These are phyloP conservation scores for Parietichytrium sp. DNA, from an alignment of 108 stramenopile genomes.

Conservation along the genomic window DNA sequence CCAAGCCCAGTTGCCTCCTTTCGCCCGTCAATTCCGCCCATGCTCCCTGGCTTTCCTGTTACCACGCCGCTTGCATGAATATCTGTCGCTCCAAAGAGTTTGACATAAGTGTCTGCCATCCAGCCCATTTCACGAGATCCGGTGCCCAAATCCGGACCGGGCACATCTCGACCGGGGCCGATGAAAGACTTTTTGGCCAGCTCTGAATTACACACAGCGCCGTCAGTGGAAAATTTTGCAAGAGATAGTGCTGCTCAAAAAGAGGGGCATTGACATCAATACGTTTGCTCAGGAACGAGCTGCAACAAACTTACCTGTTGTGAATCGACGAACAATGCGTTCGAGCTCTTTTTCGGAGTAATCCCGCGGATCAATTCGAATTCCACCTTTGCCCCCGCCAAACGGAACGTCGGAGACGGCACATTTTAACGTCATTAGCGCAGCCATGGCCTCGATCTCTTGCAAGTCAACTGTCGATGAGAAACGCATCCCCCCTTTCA, in stretches of 20 bases:
- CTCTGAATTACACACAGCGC: too few relatives aligned
- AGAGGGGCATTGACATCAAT: too few relatives aligned
- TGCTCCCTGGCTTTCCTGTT: constrained; percentile 43
- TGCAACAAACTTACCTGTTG: too few relatives aligned
- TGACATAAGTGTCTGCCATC: constrained; percentile 48
- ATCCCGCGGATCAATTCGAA: constrained; percentile 36
- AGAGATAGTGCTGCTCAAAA: too few relatives aligned
- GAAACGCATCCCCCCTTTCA: constrained; percentile 44
- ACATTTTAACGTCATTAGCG: constrained; percentile 47
- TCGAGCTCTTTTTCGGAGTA: constrained; percentile 44
- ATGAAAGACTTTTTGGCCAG: constrained; percentile 45
- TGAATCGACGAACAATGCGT: constrained; percentile 42
- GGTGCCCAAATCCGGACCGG: constrained; percentile 43
- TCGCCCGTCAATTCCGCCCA: constrained; percentile 43
- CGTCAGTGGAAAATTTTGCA: too few relatives aligned
- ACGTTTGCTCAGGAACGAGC: too few relatives aligned
- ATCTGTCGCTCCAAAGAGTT: constrained; percentile 38
- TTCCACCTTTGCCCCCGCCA: constrained; percentile 45
- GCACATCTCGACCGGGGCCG: constrained; percentile 45
- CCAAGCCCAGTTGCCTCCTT: constrained; percentile 44
- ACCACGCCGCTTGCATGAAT: constrained; percentile 38
- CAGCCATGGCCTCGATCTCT: constrained; percentile 44
- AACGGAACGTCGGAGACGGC: constrained; percentile 45
- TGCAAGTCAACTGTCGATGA: constrained; percentile 36
- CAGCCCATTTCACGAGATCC: constrained; percentile 42